Conservation (phyloP, 192 early-diverging fungal species). For the Entophlyctis luteolus region DNA sequence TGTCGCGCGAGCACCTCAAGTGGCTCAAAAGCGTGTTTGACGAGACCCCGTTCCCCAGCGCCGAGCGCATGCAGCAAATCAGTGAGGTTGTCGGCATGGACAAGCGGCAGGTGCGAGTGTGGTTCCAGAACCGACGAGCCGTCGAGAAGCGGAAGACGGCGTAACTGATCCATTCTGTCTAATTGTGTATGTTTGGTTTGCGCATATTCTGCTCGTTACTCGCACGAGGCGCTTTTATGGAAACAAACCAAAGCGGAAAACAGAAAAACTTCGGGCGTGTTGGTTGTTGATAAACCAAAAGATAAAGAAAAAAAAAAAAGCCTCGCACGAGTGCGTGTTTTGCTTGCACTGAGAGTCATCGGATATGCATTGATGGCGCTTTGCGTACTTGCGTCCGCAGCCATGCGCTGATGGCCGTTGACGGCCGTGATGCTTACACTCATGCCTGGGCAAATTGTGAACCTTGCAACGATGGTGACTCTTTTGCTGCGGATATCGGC, state of each 20-base stretch:
- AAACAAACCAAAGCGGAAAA: neutral
- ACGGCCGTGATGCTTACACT: constrained; percentile 74
- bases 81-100: constrained; percentile 14
- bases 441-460: constrained; percentile 93
- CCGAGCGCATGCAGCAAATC: constrained; percentile 11
- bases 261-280: neutral
- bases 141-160: constrained; percentile 16
- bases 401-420: constrained; percentile 67
- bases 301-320: too few relatives aligned
- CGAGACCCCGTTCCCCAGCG: constrained; percentile 17
- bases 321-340: too few relatives aligned
- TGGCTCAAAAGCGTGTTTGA: constrained; percentile 21
- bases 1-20: constrained; percentile 21
- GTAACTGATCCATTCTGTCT: too few relatives aligned
- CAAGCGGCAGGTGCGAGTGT: constrained; percentile 16
- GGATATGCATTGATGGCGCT: constrained; percentile 85
- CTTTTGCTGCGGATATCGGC: constrained; percentile 79
- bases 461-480: constrained; percentile 87
- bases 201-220: too few relatives aligned
- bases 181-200: too few relatives aligned
- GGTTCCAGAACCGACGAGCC: constrained; percentile 20
- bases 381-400: constrained; percentile 67
- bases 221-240: too few relatives aligned
- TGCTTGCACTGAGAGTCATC: constrained; percentile 78
- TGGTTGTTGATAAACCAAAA: neutral